A percentile compares a stretch with the other conserved stretches of the same genome.
Conservation (phyloP, 768 basidiomycete species). For the Strobilomyces dryophilus region DNA sequence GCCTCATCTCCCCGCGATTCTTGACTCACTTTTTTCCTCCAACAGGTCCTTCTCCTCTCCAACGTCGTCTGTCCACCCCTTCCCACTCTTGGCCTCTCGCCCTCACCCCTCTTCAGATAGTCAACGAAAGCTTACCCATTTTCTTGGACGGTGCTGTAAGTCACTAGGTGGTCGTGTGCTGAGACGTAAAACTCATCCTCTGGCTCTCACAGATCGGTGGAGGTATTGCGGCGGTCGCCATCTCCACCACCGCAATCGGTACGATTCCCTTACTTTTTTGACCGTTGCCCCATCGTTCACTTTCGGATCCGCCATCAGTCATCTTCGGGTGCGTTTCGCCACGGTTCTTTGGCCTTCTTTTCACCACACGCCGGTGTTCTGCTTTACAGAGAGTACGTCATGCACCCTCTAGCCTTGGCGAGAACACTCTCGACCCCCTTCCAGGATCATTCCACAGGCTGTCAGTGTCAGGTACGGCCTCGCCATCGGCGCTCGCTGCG, state of each 20-base stretch:
- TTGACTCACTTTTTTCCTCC: constrained; percentile 6
- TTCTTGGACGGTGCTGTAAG: constrained; percentile 69
- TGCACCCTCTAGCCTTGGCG: background rate
- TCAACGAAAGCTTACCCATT: constrained; percentile 82
- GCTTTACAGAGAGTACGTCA: constrained; percentile 36
- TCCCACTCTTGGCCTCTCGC: no score
- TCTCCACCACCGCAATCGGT: constrained; percentile 64
- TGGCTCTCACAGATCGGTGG: constrained; percentile 47
- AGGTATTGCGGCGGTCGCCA: constrained; percentile 69
- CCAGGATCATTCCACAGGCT: constrained; percentile 67
- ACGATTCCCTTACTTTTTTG: constrained; percentile 17
- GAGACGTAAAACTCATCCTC: constrained; percentile 46
- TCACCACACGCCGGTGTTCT: background rate
- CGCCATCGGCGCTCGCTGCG: constrained; percentile 71
- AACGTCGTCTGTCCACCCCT: constrained; percentile 63
- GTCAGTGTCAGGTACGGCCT: constrained; percentile 78
- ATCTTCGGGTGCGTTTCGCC: constrained; percentile 66
- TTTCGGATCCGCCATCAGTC: constrained; percentile 37
- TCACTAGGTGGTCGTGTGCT: constrained; percentile 41
- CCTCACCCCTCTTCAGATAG: constrained; percentile 45
- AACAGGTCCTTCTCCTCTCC: constrained; percentile 75
- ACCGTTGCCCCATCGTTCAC: background rate
- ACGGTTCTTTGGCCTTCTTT: background rate
- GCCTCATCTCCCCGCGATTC: background rate
- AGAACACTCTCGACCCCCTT: background rate